Percentiles rank a stretch among this genome's conserved stretches.
These are phyloP conservation scores for Xylaria sp. DNA, from an alignment of 2,329 filamentous ascomycete genomes.

Conservation along the genomic window DNA sequence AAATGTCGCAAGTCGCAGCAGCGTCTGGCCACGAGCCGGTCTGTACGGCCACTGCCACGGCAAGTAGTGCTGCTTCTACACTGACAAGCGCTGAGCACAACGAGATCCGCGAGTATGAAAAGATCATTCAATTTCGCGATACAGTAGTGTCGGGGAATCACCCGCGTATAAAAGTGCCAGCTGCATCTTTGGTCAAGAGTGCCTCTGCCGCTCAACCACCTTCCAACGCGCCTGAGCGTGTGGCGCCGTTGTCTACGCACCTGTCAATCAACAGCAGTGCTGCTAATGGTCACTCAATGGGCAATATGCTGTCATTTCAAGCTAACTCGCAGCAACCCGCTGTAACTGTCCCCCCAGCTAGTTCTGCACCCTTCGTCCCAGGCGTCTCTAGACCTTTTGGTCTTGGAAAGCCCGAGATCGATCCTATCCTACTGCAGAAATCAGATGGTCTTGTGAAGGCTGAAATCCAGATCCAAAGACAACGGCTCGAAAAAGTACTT, in stretches of 20 bases:
- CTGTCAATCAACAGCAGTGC: conserved; percentile 28
- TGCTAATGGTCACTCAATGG: conserved; percentile 37
- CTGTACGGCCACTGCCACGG: conserved; percentile 6
- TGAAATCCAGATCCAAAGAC: conserved; percentile 78
- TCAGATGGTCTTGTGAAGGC: conserved; percentile 83
- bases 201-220: conserved; percentile 32
- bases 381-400: conserved; percentile 49
- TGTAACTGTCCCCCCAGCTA: conserved; percentile 34
- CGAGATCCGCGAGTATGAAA: conserved; percentile 74
- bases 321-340: conserved; percentile 46
- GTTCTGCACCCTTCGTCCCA: conserved; percentile 41
- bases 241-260: conserved; percentile 29
- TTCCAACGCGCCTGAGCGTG: conserved; percentile 33
- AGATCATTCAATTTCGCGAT: conserved; percentile 81
- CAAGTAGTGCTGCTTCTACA: conserved; percentile 23
- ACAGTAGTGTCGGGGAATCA: conserved; percentile 79
- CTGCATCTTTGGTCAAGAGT: conserved; percentile 39
- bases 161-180: conserved; percentile 62
- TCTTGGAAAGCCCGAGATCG: conserved; percentile 69
- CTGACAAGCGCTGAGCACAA: conserved; percentile 49
- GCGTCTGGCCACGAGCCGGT: conserved; percentile 28
- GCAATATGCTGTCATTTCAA: conserved; percentile 44
- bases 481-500: conserved; percentile 78
- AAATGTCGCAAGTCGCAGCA: conserved; percentile 28
- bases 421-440: conserved; percentile 84